Evolutionary conservation across 257 asterid species (phyloP).

Genomic region (Asclepias syriaca): DNA sequence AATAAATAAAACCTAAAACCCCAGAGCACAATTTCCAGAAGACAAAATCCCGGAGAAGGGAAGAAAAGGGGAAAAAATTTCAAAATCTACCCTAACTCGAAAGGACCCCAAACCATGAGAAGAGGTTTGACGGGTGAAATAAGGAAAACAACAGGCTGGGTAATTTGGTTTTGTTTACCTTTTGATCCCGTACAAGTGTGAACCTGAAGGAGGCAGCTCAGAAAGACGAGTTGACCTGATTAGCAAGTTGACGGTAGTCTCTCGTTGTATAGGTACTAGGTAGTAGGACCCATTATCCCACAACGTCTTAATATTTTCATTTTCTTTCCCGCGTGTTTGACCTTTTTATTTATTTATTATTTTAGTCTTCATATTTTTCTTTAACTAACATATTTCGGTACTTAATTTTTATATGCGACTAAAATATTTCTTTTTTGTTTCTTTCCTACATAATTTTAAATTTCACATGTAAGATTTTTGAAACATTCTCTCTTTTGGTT

Average conservation of each 20-base stretch:
- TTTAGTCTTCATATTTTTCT: too few species aligned
- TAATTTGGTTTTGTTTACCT: slow-evolving; percentile 18
- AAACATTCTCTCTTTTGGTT: too few species aligned
- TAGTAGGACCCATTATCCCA: not conserved
- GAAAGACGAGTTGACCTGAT: slow-evolving; percentile 27
- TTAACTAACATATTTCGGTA: too few species aligned
- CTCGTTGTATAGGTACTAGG: not conserved
- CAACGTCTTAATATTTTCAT: slow-evolving; percentile 15
- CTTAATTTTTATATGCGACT: too few species aligned
- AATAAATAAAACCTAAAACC: not conserved
- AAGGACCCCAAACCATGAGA: slow-evolving; percentile 19
- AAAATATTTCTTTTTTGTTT: too few species aligned
- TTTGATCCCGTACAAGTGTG: slow-evolving; percentile 27
- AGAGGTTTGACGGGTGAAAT: slow-evolving; percentile 23
- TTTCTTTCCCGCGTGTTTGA: slow-evolving; percentile 35
- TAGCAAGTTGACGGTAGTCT: slow-evolving; percentile 34
- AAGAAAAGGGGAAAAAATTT: not conserved
- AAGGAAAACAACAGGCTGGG: not conserved
- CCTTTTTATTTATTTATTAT: not conserved
- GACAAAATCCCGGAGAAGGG: not conserved
- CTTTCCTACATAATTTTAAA: too few species aligned
- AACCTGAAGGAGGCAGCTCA: slow-evolving; percentile 9
- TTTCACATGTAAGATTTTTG: too few species aligned
- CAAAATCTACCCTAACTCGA: not conserved
- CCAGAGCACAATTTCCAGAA: not conserved